Conservation (phyloP, 768 basidiomycete genomes). For the Mycena olivaceomarginata region DNA sequence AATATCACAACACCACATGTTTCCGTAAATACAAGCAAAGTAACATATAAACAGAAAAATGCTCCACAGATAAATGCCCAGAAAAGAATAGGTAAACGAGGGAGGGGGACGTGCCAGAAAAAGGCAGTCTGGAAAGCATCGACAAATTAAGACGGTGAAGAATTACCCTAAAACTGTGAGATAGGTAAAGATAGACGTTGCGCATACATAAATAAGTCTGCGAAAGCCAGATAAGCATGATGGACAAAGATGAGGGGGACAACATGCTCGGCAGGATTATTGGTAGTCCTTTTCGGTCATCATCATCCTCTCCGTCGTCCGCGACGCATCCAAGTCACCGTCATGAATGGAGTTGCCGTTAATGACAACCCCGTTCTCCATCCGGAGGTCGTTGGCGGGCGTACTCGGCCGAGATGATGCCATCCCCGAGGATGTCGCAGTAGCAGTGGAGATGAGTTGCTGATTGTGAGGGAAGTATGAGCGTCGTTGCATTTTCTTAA, state of each 20-base stretch:
- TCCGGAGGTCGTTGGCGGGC: slow-evolving; percentile 72
- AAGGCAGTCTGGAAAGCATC: slow-evolving; percentile 30
- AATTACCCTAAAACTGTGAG: slow-evolving; percentile 39
- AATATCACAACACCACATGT: neutral
- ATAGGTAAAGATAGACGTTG: slow-evolving; percentile 41
- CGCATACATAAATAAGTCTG: slow-evolving; percentile 31
- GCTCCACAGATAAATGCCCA: slow-evolving; percentile 37
- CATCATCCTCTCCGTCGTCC: slow-evolving; percentile 61
- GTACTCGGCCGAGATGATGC: slow-evolving; percentile 86
- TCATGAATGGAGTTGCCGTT: slow-evolving; percentile 63
- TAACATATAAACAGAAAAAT: slow-evolving; percentile 23
- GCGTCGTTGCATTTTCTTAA: slow-evolving; percentile 92
- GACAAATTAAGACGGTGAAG: slow-evolving; percentile 27
- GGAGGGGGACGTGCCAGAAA: slow-evolving; percentile 30
- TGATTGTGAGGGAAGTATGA: slow-evolving; percentile 94
- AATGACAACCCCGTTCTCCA: slow-evolving; percentile 63
- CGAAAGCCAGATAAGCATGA: slow-evolving; percentile 17
- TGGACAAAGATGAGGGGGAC: neutral
- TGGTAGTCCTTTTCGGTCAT: slow-evolving; percentile 71
- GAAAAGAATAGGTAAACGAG: slow-evolving; percentile 38
- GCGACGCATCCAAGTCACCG: slow-evolving; percentile 59
- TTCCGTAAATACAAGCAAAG: slow-evolving; percentile 35
- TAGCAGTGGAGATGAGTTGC: slow-evolving; percentile 77
- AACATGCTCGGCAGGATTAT: slow-evolving; percentile 52
- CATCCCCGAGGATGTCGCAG: slow-evolving; percentile 83